Evolutionary conservation across 2,329 filamentous ascomycete species (phyloP), one percentile per base, ranked within the genome.

Genomic region (Colletotrichum orbiculare): DNA sequence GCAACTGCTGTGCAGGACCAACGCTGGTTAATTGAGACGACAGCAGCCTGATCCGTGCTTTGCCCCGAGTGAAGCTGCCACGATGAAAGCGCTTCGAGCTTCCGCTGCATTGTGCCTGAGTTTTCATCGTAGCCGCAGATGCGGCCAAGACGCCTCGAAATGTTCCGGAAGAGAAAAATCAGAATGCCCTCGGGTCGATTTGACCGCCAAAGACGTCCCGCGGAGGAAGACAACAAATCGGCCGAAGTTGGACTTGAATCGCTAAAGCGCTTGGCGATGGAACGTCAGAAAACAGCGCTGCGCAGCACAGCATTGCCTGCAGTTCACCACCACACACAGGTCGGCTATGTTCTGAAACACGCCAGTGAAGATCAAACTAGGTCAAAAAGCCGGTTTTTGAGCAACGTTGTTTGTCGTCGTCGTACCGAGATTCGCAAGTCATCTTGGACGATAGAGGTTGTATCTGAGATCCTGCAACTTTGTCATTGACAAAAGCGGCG

Each of bases 61-160:
- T 25, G 25, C 4, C 25, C 25, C 25, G 25, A 25, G 25, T 25
- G 25, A 25, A 25, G 25, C 25, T 25, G 25, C 25, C 25, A 25
- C 25, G 25, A 5, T 25, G 25, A 3, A 25, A 25, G 25, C 3
- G 25, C 25, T 25, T 25, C 25, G 25, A 25, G 25, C 25, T 25
- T 25, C 25, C 46, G 33, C 46, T 50, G 35, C 45, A 38, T 42
- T 25, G 41, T 53, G 25, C 47, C 52, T 53, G 58, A 53, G n/a
- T 37, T 47, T 13, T 53, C 37, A 41, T 38, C 34, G 34, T 57
- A 62, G 58, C 58, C 52, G 52, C 58, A 62, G 58, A 46, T 56
- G 62, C 62, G 52, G 62, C 62, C 62, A 62, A 62, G 52, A 62
- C 58, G 33, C 52, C 25, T 62, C 41, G 37, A 65, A 56, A 53